Conservation (phyloP, 306 rosid genomes). For the Medicago arabica region DNA sequence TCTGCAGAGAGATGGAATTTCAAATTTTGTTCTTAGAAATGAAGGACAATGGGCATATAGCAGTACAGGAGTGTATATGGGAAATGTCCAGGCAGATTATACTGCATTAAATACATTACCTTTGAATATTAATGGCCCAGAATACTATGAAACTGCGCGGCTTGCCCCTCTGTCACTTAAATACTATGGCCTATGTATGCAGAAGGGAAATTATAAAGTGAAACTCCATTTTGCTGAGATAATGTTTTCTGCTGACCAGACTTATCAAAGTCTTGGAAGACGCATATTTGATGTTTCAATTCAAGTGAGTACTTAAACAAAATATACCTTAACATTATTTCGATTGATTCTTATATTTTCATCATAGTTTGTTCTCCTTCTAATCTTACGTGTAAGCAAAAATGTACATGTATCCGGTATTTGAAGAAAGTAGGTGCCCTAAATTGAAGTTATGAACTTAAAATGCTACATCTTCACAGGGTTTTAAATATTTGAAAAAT, state of each 20-base stretch:
- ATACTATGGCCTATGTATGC: conserved; percentile 78
- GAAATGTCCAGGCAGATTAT: too few species aligned
- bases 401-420: too few species aligned
- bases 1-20: conserved; percentile 36
- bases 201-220: conserved; percentile 74
- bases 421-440: background rate
- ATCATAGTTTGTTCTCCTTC: background rate
- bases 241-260: conserved; percentile 58
- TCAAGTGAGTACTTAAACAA: conserved; percentile 63
- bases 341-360: background rate
- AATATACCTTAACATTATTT: too few species aligned
- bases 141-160: conserved; percentile 62
- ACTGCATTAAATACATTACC: background rate
- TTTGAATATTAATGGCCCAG: conserved; percentile 53
- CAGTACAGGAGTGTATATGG: too few species aligned
- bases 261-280: conserved; percentile 50
- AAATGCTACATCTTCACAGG: conserved; percentile 47
- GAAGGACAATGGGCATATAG: too few species aligned
- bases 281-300: conserved; percentile 85
- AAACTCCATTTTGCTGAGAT: conserved; percentile 88
- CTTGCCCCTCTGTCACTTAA: conserved; percentile 73
- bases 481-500: conserved; percentile 56
- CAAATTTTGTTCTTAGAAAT: conserved; percentile 42
- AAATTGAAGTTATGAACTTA: conserved; percentile 1
- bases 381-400: too few species aligned